A percentile compares a stretch with the other conserved stretches of the same genome.
phyloP scores from a whole-genome alignment of 1,284 basidiomycete genomes.

The Papiliotrema laurentii region DNA sequence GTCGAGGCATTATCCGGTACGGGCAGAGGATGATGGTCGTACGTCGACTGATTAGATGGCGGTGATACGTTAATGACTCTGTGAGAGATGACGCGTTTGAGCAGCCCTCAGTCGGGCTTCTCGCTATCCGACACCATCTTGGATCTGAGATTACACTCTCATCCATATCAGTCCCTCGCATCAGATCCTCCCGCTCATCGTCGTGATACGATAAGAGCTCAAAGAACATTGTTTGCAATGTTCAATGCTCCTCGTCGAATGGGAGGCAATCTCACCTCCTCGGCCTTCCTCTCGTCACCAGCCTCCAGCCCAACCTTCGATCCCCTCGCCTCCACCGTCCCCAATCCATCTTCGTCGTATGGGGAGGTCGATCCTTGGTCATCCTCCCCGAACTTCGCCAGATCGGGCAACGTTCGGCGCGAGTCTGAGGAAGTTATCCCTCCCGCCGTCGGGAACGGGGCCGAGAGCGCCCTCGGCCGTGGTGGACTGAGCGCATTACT shows the following conservation, averaged over 20 bases:
- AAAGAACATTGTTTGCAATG: slow-evolving; percentile 37
- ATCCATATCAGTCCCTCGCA: neutral
- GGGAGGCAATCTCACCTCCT: slow-evolving; percentile 16
- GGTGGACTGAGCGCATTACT: slow-evolving; percentile 29
- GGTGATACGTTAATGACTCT: too few species aligned
- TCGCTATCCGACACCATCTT: too few species aligned
- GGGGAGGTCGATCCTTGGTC: slow-evolving; percentile 85
- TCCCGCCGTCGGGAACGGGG: slow-evolving; percentile 1
- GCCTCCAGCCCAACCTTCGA: slow-evolving; percentile 20
- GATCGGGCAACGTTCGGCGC: slow-evolving; percentile 18
- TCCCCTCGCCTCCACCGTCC: slow-evolving; percentile 32
- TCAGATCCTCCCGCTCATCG: neutral
- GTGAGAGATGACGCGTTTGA: too few species aligned
- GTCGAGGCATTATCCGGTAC: too few species aligned
- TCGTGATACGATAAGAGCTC: neutral
- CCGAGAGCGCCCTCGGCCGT: slow-evolving; percentile 1
- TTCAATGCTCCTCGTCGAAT: slow-evolving; percentile 41
- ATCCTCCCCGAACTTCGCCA: slow-evolving; percentile 62
- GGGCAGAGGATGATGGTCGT: too few species aligned
- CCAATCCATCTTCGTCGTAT: slow-evolving; percentile 19
- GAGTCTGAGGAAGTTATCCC: slow-evolving; percentile 12
- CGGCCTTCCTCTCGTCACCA: slow-evolving; percentile 17
- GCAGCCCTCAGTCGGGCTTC: too few species aligned
- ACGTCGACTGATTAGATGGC: too few species aligned
- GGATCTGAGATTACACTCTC: too few species aligned